Base-by-base conservation (phyloP, 345 rosid species). In the Murraya koenigii region DNA sequence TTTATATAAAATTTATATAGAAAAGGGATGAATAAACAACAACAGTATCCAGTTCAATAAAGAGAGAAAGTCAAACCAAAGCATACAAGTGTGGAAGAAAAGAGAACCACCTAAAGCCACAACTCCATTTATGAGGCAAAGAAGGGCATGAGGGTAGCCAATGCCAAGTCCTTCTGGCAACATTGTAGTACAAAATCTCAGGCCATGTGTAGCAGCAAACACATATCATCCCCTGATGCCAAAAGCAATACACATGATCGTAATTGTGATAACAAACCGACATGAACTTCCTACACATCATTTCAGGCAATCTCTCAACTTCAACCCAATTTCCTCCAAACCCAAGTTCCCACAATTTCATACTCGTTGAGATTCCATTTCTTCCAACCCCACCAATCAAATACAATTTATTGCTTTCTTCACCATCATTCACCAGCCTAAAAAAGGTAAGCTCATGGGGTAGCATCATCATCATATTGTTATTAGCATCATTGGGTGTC, bases 131-230 rank as follows among this genome's bases (percentile, higher is more conserved):
- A 66, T 95, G 92, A 19, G 97, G 94, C 80, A 95, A 78, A 8
- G 94, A 87, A 74, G 99, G 97, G 81, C 90, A 92, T 60, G 86
- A 92, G 6, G 93, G 96, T 66, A 93, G 79, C 98, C 99, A 95
- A 70, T 93, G 97, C 99, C 99, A 93, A 2, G 92, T 92, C 83
- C 86, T 85, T 76, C 89, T 85, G 1, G 91, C 84, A 26, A 90
- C 82, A 88, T 82, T 90, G 75, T 79, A 95, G 66, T 89, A 95
- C 78, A 95, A 78, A 72, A 95, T 87, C 92, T 95, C 99, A 8
- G 99, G 98, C 99, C 99, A 95, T 5, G 91, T 91, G 26, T 93
- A 90, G 84, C 99, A 95, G 91, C 94, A 93, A 22, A 93, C 80
- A 75, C 96, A 93, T 9, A 95, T 84, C 90, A 89, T 88, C 8